Conservation (phyloP, 75 land plant genomes). For the Gnetum montanum region DNA sequence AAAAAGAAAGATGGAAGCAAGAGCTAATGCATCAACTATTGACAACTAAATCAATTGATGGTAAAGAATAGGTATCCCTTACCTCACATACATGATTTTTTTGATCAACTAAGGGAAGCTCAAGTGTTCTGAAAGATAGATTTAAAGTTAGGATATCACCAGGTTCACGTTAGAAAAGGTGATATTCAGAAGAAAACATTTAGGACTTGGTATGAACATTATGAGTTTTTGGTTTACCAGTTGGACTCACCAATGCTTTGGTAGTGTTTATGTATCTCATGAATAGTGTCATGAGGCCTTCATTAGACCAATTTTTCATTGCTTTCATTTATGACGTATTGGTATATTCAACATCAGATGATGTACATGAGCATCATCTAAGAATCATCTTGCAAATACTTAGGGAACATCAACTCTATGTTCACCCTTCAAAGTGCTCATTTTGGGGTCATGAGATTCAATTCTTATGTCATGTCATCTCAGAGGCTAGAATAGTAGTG, state of each 20-base stretch:
- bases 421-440: not conserved
- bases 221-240: not conserved
- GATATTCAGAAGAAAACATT: not conserved
- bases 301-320: not conserved
- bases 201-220: not conserved
- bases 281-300: not conserved
- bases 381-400: not conserved
- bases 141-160: not conserved
- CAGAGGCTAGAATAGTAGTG: not conserved
- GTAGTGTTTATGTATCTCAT: not conserved
- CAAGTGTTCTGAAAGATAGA: not conserved
- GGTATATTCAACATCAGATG: not conserved
- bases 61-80: not conserved
- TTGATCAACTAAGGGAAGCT: not conserved
- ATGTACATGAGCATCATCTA: not conserved
- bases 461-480: not conserved
- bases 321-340: not conserved
- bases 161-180: not conserved
- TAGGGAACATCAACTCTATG: not conserved
- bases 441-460: not conserved
- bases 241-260: not conserved
- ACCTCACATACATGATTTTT: not conserved
- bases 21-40: not conserved
- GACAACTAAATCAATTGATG: not conserved
- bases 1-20: not conserved